A percentile compares a stretch with the other conserved stretches of the same genome.
Conservation (phyloP, 1,284 basidiomycete genomes). For the Cryptococcus wingfieldii region DNA sequence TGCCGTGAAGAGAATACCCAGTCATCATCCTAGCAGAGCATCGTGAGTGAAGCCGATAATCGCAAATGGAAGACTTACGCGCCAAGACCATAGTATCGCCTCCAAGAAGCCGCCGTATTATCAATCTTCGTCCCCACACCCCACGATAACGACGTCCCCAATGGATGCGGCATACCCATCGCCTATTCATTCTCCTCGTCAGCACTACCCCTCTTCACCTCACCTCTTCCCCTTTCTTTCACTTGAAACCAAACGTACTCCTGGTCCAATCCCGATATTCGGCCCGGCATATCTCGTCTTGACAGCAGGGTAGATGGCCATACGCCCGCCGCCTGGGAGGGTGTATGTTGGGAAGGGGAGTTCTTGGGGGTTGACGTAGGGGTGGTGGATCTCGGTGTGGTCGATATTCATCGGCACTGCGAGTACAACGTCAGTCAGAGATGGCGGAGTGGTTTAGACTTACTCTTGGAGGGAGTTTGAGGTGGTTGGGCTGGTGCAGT, state of each 20-base stretch:
- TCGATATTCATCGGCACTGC: constrained; percentile 33
- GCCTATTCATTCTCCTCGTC: constrained; percentile 23
- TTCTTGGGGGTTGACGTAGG: constrained; percentile 38
- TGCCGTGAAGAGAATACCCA: constrained; percentile 25
- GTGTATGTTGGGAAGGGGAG: constrained; percentile 34
- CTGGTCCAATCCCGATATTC: constrained; percentile 29
- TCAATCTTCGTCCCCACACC: constrained; percentile 35
- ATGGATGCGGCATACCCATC: constrained; percentile 51
- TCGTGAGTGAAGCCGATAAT: background rate
- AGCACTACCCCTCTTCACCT: background rate
- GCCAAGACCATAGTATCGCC: constrained; percentile 33
- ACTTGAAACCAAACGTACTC: constrained; percentile 20
- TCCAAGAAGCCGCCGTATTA: constrained; percentile 37
- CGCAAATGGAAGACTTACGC: constrained; percentile 16
- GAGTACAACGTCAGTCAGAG: background rate
- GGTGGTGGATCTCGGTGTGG: constrained; percentile 33
- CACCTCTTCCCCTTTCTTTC: background rate
- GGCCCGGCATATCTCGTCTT: constrained; percentile 33
- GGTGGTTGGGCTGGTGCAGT: background rate
- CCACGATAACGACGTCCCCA: constrained; percentile 23
- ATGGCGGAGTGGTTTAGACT: background rate
- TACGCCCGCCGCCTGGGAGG: constrained; percentile 33
- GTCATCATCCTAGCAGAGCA: constrained; percentile 19
- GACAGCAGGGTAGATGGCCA: constrained; percentile 37
- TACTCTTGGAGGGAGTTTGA: background rate